Conservation (phyloP, 352 stramenopile genomes). For the Phytopythium boreale region DNA sequence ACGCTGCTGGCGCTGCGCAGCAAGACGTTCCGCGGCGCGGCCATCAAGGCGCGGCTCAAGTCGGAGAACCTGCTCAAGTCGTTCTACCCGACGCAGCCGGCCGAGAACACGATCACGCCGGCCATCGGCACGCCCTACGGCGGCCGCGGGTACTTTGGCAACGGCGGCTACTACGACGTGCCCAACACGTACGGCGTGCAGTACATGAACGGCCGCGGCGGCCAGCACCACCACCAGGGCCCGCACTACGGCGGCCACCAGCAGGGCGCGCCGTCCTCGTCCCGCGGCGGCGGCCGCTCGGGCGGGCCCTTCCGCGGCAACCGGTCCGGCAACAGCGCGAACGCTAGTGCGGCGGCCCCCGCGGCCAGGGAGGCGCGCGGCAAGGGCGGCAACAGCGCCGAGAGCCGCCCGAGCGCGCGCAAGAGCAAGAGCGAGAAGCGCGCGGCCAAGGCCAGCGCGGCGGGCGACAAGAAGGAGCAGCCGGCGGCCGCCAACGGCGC, state of each 20-base stretch:
- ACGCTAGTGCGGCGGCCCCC: constrained; percentile 3
- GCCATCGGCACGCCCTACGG: constrained; percentile 37
- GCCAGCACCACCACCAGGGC: constrained; percentile 20
- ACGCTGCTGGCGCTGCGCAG: constrained; percentile 84
- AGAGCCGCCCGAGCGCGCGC: constrained; percentile 31
- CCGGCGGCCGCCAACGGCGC: not conserved
- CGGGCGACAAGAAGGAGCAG: constrained; percentile 17
- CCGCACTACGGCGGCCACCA: constrained; percentile 29
- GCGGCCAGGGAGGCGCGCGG: constrained; percentile 34
- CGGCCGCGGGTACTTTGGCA: constrained; percentile 66
- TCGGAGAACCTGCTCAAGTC: constrained; percentile 92
- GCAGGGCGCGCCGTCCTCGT: constrained; percentile 12
- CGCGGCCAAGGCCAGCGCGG: constrained; percentile 31
- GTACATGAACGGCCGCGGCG: constrained; percentile 26
- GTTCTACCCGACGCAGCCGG: constrained; percentile 80
- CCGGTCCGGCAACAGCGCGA: constrained; percentile 21
- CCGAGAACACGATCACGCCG: constrained; percentile 47
- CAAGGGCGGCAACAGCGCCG: constrained; percentile 55
- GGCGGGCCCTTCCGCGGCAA: constrained; percentile 25
- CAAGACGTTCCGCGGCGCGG: constrained; percentile 88
- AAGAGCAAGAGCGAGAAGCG: constrained; percentile 70
- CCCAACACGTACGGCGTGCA: constrained; percentile 38
- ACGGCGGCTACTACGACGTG: constrained; percentile 68
- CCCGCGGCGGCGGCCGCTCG: constrained; percentile 16
- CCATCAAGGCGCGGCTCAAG: constrained; percentile 91